Evolutionary conservation across 345 rosid species (phyloP), one percentile per base, ranked within the genome.

Genomic region (Triadica sebifera): DNA sequence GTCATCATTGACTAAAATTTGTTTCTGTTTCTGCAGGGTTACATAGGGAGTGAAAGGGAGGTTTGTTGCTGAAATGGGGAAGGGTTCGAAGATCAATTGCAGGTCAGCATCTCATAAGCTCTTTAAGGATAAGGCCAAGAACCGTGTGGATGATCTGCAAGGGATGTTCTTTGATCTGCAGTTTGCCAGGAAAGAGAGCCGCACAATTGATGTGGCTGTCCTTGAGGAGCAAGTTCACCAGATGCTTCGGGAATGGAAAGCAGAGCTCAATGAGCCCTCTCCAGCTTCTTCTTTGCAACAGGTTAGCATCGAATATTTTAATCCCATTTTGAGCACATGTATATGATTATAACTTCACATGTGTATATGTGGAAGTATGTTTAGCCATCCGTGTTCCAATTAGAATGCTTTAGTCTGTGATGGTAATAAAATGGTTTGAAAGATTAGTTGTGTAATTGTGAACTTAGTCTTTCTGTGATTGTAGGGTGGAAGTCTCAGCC

Each of bases 191-290:
- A 96, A 91, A 81, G 97, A 91, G 78, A 87, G 95, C 75, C 93
- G 99, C 22, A 17, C 12, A 5, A 34, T 80, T 51, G 97, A 96
- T 80, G 98, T 79, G 1, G 79, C 85, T 1, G 86, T 96, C 51
- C 96, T 96, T 9, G 99, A 91, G 85, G 99, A 96, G 85, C 99
- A 91, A 82, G 97, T 93, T 13, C 97, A 96, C 80, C 99, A 96
- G 91, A 96, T 93, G 99, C 98, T 96, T 24, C 91, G 98, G 10
- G 99, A 96, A 68, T 96, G 99, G 99, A 96, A 93, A 81, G 74
- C 98, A 0, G 99, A 96, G 85, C 99, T 96, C 78, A 90, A 96
- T 47, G 98, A 96, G 80, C 97, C 99, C 5, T 93, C 99, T 79
- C 97, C 99, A 0, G 93, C 98, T 2, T 87, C 98, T 46, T 96